Evolutionary conservation across 768 basidiomycete genomes (phyloP).

Genomic region (Leucocoprinus leucothites): DNA sequence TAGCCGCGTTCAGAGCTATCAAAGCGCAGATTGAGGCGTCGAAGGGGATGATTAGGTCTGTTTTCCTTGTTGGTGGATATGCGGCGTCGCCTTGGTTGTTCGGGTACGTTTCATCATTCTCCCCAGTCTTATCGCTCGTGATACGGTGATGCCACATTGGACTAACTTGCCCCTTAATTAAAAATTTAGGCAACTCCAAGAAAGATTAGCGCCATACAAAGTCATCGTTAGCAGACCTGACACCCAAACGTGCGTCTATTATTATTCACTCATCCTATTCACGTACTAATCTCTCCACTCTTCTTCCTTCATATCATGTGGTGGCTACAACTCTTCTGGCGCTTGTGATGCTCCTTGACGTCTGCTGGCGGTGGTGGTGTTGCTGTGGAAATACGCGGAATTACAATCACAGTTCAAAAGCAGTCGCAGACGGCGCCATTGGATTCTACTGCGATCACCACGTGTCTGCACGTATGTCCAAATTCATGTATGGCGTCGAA

Average conservation of each 20-base stretch:
- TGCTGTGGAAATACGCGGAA: too few species aligned
- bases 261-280: neutral
- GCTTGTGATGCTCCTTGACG: too few species aligned
- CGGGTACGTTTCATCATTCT: slow-evolving; percentile 22
- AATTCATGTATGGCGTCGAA: slow-evolving; percentile 81
- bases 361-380: too few species aligned
- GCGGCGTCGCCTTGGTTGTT: slow-evolving; percentile 83
- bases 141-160: too few species aligned
- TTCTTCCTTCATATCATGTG: too few species aligned
- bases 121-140: too few species aligned
- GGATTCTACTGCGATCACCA: slow-evolving; percentile 86
- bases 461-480: slow-evolving; percentile 78
- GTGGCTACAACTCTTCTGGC: too few species aligned
- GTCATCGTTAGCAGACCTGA: slow-evolving; percentile 74
- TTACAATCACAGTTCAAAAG: slow-evolving; percentile 84
- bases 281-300: neutral
- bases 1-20: slow-evolving; percentile 67
- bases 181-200: slow-evolving; percentile 57
- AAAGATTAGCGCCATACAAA: slow-evolving; percentile 51
- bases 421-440: slow-evolving; percentile 80
- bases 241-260: slow-evolving; percentile 61
- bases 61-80: slow-evolving; percentile 82
- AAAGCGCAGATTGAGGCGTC: slow-evolving; percentile 69
- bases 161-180: neutral
- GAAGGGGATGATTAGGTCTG: slow-evolving; percentile 67